phyloP scores from a whole-genome alignment of 2,329 filamentous ascomycete genomes.

The Ophiostoma pallidulum region DNA sequence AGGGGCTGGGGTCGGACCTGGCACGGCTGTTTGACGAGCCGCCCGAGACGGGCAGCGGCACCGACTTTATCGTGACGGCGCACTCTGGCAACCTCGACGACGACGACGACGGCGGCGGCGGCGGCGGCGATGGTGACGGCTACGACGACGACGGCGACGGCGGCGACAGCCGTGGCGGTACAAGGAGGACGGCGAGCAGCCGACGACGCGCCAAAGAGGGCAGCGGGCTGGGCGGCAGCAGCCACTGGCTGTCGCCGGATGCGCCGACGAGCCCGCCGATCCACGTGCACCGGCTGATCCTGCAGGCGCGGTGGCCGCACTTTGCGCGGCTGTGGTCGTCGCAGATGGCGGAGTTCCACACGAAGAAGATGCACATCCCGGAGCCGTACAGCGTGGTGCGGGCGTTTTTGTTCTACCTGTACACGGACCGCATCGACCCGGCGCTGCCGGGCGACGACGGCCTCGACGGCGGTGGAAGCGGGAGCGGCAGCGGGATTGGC shows the following conservation, averaged over 20 bases:
- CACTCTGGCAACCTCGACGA: conserved; percentile 63
- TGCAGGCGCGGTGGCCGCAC: conserved; percentile 93
- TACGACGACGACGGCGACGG: conserved; percentile 22
- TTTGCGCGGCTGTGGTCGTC: conserved; percentile 85
- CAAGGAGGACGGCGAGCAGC: background rate
- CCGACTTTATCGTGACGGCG: conserved; percentile 87
- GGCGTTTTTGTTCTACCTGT: conserved; percentile 91
- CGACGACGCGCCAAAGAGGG: too few species aligned
- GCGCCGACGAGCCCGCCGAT: conserved; percentile 70
- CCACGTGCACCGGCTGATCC: conserved; percentile 87
- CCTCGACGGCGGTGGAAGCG: conserved; percentile 26
- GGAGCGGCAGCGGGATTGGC: conserved; percentile 15
- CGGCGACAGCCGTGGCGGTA: background rate
- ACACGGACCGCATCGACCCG: conserved; percentile 79
- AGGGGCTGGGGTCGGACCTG: conserved; percentile 73
- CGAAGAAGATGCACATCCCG: conserved; percentile 94
- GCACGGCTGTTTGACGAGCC: conserved; percentile 78
- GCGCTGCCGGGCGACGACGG: conserved; percentile 30
- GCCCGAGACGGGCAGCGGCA: conserved; percentile 74
- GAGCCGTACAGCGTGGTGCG: conserved; percentile 92
- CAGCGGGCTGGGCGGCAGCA: too few species aligned
- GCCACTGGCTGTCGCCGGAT: conserved; percentile 49
- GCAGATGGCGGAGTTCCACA: conserved; percentile 96
- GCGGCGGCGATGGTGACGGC: conserved; percentile 37
- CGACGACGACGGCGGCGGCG: conserved; percentile 50